phyloP scores from a whole-genome alignment of 2,329 filamentous ascomycete species.

The Ustilaginoidea virens region DNA sequence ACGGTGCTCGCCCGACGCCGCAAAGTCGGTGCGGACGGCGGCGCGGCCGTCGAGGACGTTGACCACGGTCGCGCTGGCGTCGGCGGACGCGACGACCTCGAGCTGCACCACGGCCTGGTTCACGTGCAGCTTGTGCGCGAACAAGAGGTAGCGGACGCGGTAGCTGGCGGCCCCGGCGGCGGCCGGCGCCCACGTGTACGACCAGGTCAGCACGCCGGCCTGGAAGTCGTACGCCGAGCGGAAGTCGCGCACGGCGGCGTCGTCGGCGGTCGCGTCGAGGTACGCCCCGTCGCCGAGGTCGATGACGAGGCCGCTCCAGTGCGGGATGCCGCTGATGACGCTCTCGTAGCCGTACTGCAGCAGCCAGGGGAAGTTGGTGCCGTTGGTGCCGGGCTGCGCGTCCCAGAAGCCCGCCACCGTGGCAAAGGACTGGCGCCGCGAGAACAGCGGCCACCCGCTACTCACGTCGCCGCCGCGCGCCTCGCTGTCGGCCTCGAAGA shows the following conservation, averaged over 20 bases:
- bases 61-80: slow-evolving; percentile 41
- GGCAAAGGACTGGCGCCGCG: slow-evolving; percentile 47
- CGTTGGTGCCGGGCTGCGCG: slow-evolving; percentile 38
- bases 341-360: slow-evolving; percentile 45
- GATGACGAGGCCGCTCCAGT: slow-evolving; percentile 32
- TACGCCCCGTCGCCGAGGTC: slow-evolving; percentile 33
- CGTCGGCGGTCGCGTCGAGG: slow-evolving; percentile 45
- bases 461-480: slow-evolving; percentile 17
- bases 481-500: slow-evolving; percentile 12
- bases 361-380: slow-evolving; percentile 52
- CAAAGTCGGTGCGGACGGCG: slow-evolving; percentile 48
- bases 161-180: slow-evolving; percentile 26
- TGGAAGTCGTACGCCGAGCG: slow-evolving; percentile 45
- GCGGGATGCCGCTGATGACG: slow-evolving; percentile 55
- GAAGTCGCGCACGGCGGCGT: slow-evolving; percentile 43
- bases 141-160: slow-evolving; percentile 48
- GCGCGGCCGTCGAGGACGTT: slow-evolving; percentile 54
- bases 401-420: slow-evolving; percentile 56
- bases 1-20: slow-evolving; percentile 37
- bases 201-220: slow-evolving; percentile 47
- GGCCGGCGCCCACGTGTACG: slow-evolving; percentile 47
- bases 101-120: slow-evolving; percentile 18
- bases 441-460: slow-evolving; percentile 53
- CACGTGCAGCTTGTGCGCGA: slow-evolving; percentile 46
- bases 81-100: slow-evolving; percentile 23